These are phyloP conservation scores for Cercospora brassicicola DNA, from an alignment of 2,329 filamentous ascomycete species.

Conservation along the genomic window DNA sequence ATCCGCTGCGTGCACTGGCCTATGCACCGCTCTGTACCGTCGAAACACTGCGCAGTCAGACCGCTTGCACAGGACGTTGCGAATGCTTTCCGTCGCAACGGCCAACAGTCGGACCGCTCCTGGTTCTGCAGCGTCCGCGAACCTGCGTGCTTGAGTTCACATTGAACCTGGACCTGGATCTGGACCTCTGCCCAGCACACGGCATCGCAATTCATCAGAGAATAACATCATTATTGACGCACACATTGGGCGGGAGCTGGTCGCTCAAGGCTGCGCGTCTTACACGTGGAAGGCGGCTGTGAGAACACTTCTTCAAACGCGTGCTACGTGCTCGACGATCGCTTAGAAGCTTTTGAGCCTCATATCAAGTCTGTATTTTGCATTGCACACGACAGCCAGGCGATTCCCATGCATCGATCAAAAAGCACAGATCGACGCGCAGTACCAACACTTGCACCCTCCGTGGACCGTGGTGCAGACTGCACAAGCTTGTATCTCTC, in stretches of 20 bases:
- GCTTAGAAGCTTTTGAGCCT: background rate
- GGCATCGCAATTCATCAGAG: background rate
- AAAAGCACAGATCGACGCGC: background rate
- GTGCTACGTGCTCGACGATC: background rate
- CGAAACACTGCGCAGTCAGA: background rate
- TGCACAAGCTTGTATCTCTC: background rate
- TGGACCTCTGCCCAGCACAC: background rate
- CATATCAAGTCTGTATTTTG: background rate
- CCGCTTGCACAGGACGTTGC: background rate
- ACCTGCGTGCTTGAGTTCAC: background rate
- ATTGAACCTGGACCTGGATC: too few species aligned
- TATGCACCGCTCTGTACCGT: background rate
- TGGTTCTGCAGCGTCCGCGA: background rate
- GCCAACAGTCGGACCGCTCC: background rate
- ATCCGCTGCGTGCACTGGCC: background rate
- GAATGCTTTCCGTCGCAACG: background rate
- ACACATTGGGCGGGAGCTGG: background rate
- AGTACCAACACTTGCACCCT: background rate
- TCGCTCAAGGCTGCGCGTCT: background rate
- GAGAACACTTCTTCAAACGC: background rate
- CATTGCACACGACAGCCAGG: background rate
- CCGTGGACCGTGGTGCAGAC: background rate
- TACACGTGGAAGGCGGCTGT: background rate
- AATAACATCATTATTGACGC: background rate
- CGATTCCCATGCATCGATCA: background rate